Evolutionary conservation across 2,329 filamentous ascomycete species (phyloP).

Genomic region (Beauveria brongniartii): DNA sequence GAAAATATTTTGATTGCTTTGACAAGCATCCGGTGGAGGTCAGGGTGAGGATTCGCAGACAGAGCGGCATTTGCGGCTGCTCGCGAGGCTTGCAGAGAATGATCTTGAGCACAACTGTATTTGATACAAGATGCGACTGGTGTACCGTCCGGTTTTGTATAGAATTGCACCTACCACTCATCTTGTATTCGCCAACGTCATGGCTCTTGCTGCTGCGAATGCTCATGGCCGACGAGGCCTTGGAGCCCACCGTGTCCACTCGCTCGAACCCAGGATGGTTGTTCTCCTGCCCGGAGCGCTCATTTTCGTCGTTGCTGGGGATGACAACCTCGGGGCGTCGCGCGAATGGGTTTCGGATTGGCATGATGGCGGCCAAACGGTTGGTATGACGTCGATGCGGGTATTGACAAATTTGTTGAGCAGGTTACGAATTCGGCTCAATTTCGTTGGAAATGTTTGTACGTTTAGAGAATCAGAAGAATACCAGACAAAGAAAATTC

Average conservation of each 20-base stretch:
- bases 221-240: constrained; percentile 53
- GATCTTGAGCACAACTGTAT: background rate
- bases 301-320: constrained; percentile 48
- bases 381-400: constrained; percentile 9
- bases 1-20: background rate
- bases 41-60: background rate
- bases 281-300: constrained; percentile 31
- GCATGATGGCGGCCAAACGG: constrained; percentile 38
- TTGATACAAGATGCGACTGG: background rate
- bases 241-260: constrained; percentile 55
- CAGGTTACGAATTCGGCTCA: background rate
- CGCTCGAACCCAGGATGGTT: constrained; percentile 45
- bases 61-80: background rate
- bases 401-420: background rate
- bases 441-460: background rate
- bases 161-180: constrained; percentile 56
- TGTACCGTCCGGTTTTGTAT: background rate
- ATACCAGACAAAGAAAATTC: background rate
- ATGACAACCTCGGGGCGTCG: constrained; percentile 44
- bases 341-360: constrained; percentile 65
- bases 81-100: background rate
- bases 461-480: background rate
- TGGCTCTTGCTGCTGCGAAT: constrained; percentile 52
- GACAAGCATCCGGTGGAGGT: background rate
- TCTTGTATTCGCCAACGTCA: constrained; percentile 67